Percentiles rank a stretch among this genome's conserved stretches.
Conservation (phyloP, 1,139 yeast genomes). For the Lodderomyces pseudojiufengensis region DNA sequence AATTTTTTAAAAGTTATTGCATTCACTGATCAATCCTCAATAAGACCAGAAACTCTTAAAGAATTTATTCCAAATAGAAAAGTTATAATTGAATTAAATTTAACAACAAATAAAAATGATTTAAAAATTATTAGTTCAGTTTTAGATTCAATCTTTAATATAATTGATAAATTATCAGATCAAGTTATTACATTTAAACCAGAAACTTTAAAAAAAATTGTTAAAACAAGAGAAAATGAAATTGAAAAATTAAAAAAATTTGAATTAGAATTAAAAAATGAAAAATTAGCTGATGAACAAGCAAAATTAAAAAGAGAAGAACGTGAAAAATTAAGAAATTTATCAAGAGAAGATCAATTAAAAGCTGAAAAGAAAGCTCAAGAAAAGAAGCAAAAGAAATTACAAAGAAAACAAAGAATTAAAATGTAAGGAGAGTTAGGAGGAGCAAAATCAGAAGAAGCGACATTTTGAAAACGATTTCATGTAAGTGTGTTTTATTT, state of each 20-base stretch:
- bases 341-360: constrained; percentile 70
- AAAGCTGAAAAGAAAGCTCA: constrained; percentile 66
- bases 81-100: constrained; percentile 47
- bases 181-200: constrained; percentile 49
- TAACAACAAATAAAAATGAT: constrained; percentile 46
- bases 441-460: not conserved
- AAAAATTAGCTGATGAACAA: constrained; percentile 64
- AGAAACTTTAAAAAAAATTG: constrained; percentile 73
- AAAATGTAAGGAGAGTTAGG: constrained; percentile 24
- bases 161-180: constrained; percentile 51
- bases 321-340: constrained; percentile 50
- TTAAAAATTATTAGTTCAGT: constrained; percentile 45
- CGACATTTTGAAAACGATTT: not conserved
- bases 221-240: constrained; percentile 71
- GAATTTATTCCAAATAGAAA: constrained; percentile 56
- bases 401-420: constrained; percentile 39
- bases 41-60: constrained; percentile 55
- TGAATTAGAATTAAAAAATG: constrained; percentile 60
- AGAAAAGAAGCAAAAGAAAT: constrained; percentile 42
- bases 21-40: constrained; percentile 76
- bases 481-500: not conserved
- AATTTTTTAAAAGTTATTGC: constrained; percentile 62
- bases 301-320: constrained; percentile 67
- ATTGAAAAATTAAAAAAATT: constrained; percentile 54
- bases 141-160: constrained; percentile 47